Conservation (phyloP, 225 moss, liverwort and hornwort species). For the Climacium dendroides region DNA sequence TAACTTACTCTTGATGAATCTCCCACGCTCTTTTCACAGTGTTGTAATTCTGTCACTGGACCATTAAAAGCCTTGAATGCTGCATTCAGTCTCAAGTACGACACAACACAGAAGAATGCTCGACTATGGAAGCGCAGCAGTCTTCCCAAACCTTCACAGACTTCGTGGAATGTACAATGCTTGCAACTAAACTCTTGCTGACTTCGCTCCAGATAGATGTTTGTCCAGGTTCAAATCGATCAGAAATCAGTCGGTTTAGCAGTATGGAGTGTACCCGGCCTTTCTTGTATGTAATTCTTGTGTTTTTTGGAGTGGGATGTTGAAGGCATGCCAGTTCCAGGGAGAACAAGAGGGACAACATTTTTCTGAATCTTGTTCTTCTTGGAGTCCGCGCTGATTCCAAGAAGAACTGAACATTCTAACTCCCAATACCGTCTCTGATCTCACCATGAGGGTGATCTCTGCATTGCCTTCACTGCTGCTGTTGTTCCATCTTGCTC, state of each 20-base stretch:
- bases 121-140: not conserved
- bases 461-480: not conserved
- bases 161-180: too few species aligned
- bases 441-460: not conserved
- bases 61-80: not conserved
- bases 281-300: too few species aligned
- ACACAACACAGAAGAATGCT: not conserved
- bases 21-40: too few species aligned
- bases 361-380: not conserved
- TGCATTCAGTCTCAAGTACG: not conserved
- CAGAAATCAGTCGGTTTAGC: too few species aligned
- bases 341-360: not conserved
- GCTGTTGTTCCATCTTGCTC: not conserved
- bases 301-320: too few species aligned
- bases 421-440: not conserved
- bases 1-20: too few species aligned
- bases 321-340: not conserved
- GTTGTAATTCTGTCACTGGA: not conserved
- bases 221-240: too few species aligned
- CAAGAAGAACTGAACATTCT: not conserved
- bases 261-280: too few species aligned
- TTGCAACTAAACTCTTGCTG: too few species aligned
- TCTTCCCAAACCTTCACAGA: too few species aligned
- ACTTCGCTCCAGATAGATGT: too few species aligned
- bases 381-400: not conserved